Evolutionary conservation across 1,284 basidiomycete genomes (phyloP).

Genomic region (Kwoniella shivajii): DNA sequence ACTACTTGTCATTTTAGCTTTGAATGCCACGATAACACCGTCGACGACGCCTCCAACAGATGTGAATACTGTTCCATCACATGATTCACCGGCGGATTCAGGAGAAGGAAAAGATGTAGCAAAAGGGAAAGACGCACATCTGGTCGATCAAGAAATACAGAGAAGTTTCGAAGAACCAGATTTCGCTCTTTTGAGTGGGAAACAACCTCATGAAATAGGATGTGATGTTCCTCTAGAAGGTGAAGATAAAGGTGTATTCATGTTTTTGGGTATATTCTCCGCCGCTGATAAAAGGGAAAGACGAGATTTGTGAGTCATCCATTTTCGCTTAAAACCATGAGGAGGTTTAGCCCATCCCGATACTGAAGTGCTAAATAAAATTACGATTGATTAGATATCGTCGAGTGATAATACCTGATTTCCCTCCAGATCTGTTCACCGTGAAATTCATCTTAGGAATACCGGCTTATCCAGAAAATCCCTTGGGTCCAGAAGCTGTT

Average conservation of each 20-base stretch:
- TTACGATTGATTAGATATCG: constrained; percentile 36
- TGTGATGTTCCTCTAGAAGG: constrained; percentile 49
- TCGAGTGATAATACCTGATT: constrained; percentile 46
- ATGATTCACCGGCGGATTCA: constrained; percentile 31
- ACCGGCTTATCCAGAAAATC: constrained; percentile 38
- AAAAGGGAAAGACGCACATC: constrained; percentile 39
- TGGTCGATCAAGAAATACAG: constrained; percentile 41
- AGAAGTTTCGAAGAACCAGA: constrained; percentile 54
- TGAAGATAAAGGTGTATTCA: constrained; percentile 40
- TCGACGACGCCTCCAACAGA: not conserved
- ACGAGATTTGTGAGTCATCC: constrained; percentile 44
- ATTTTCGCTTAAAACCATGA: not conserved
- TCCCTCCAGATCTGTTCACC: constrained; percentile 47
- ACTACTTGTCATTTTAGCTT: constrained; percentile 36
- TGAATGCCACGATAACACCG: constrained; percentile 31
- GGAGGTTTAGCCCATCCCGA: not conserved
- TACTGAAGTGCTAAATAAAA: not conserved
- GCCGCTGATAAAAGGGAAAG: constrained; percentile 38
- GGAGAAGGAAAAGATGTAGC: constrained; percentile 39
- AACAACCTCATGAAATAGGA: constrained; percentile 52
- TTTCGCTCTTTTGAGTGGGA: constrained; percentile 45
- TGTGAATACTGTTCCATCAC: constrained; percentile 26
- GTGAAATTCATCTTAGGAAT: constrained; percentile 54
- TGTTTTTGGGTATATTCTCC: constrained; percentile 53
- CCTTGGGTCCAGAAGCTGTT: constrained; percentile 25